Percentiles rank a stretch among this genome's conserved stretches.
phyloP scores from a whole-genome alignment of 768 basidiomycete genomes.

The Amyloporia xantha region DNA sequence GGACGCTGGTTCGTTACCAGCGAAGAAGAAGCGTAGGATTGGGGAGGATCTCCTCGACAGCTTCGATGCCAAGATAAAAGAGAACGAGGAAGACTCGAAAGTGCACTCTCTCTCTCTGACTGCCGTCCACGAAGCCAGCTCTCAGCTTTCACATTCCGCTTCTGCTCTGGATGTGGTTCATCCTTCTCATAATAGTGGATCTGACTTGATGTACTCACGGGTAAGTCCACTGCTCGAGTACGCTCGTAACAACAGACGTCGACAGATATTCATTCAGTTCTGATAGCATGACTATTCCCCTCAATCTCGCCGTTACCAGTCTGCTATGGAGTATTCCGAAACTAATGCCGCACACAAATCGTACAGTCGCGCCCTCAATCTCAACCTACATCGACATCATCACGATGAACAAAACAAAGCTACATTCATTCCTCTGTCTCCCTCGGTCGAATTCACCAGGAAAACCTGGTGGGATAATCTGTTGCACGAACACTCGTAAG shows the following conservation, averaged over 20 bases:
- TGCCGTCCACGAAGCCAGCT: too few species aligned
- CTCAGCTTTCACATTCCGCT: slow-evolving; percentile 12
- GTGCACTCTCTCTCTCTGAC: slow-evolving; percentile 15
- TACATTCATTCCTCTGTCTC: slow-evolving; percentile 16
- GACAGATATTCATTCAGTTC: slow-evolving; percentile 26
- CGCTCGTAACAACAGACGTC: slow-evolving; percentile 14
- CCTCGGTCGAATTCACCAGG: slow-evolving; percentile 27
- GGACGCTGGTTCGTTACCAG: slow-evolving; percentile 22
- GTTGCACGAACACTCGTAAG: slow-evolving; percentile 35
- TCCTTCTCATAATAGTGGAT: slow-evolving; percentile 13
- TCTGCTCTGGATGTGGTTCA: slow-evolving; percentile 21
- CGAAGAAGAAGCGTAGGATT: slow-evolving; percentile 29
- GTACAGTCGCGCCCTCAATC: slow-evolving; percentile 17
- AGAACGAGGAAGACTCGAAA: slow-evolving; percentile 24
- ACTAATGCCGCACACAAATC: too few species aligned
- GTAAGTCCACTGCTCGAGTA: slow-evolving; percentile 16
- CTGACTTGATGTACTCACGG: slow-evolving; percentile 25
- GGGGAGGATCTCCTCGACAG: slow-evolving; percentile 19
- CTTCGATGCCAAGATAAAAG: slow-evolving; percentile 29
- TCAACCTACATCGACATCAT: slow-evolving; percentile 10
- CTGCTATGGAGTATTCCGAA: slow-evolving; percentile 13
- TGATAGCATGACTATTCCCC: slow-evolving; percentile 22
- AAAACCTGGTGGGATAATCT: slow-evolving; percentile 45
- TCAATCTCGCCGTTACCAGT: slow-evolving; percentile 16
- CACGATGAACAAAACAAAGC: slow-evolving; percentile 7